Evolutionary conservation across 2,329 filamentous ascomycete species (phyloP).

Genomic region (Cercospora berteroae): DNA sequence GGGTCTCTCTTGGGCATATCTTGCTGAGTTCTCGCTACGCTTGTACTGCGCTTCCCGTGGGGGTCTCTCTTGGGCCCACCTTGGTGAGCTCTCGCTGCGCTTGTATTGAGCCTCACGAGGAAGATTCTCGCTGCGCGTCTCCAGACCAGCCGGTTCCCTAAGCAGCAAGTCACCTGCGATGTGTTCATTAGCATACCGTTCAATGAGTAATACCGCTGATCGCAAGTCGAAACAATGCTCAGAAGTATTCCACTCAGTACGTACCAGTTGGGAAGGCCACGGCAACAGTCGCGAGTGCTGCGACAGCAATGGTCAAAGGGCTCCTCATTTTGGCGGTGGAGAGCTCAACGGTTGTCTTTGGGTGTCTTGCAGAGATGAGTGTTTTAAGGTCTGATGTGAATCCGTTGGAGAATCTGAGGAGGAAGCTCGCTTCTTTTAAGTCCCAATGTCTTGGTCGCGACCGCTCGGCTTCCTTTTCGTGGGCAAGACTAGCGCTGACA

Average conservation of each 20-base stretch:
- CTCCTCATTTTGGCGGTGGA: background rate
- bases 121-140: background rate
- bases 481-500: background rate
- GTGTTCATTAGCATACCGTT: background rate
- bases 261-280: background rate
- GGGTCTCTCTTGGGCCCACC: background rate
- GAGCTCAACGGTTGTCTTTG: background rate
- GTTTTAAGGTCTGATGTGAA: background rate
- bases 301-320: background rate
- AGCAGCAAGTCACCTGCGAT: background rate
- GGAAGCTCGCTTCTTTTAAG: background rate
- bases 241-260: background rate
- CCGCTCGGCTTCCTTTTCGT: background rate
- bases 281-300: background rate
- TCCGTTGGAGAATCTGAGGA: background rate
- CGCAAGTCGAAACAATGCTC: background rate
- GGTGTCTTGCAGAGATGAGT: background rate
- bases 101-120: background rate
- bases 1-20: background rate
- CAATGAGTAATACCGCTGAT: background rate
- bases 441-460: background rate
- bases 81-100: no score
- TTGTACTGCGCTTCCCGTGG: background rate
- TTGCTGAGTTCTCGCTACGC: background rate
- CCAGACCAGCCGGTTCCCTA: background rate